These are phyloP conservation scores for Priceomyces haplophilus DNA, from an alignment of 805 yeast species.

Conservation along the genomic window DNA sequence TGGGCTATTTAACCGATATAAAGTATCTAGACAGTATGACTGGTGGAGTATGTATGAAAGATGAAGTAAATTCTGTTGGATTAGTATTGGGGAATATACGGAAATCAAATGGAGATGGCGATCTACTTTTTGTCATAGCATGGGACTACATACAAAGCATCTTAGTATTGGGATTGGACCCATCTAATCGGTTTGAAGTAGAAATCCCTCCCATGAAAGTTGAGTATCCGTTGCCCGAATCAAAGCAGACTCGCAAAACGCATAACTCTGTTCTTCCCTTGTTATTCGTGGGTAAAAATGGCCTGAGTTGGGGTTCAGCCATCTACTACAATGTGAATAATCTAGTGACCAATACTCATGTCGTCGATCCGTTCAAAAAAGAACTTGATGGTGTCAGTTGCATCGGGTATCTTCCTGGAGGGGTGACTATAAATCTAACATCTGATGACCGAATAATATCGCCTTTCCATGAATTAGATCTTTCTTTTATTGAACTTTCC, in stretches of 20 bases:
- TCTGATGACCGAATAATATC: constrained; percentile 20
- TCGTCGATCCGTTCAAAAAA: constrained; percentile 19
- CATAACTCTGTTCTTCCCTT: constrained; percentile 18
- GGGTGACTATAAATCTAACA: constrained; percentile 4
- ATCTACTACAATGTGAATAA: constrained; percentile 28
- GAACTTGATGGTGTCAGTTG: constrained; percentile 3
- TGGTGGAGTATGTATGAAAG: constrained; percentile 33
- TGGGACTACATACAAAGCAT: constrained; percentile 20
- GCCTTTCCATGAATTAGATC: constrained; percentile 34
- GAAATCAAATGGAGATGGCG: constrained; percentile 46
- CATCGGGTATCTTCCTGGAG: constrained; percentile 5
- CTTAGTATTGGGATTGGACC: background rate
- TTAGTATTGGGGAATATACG: constrained; percentile 37
- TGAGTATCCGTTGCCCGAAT: too few species aligned
- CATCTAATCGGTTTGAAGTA: background rate
- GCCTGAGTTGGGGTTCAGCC: constrained; percentile 44
- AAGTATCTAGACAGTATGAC: constrained; percentile 46
- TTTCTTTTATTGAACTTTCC: constrained; percentile 33
- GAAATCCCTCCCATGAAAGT: background rate
- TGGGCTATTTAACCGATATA: constrained; percentile 35
- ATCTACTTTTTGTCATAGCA: constrained; percentile 30
- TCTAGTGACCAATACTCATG: constrained; percentile 44
- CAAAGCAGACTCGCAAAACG: background rate
- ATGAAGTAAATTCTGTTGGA: constrained; percentile 25
- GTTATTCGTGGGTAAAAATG: constrained; percentile 6